phyloP scores from a whole-genome alignment of 331 rosid species.

The Arachis monticola region DNA sequence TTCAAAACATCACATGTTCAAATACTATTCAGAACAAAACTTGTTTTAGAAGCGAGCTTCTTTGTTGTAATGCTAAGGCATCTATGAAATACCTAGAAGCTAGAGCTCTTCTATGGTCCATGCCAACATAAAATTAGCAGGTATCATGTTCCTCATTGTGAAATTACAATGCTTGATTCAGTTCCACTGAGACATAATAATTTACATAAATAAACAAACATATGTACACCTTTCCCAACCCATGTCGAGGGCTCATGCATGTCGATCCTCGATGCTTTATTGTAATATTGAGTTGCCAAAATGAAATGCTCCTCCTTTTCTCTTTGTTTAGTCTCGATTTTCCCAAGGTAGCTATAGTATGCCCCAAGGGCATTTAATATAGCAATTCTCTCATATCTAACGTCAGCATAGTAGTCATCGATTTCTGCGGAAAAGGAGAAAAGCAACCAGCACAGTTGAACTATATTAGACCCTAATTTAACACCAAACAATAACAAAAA shows the following conservation, averaged over 20 bases:
- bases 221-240: conserved; percentile 89
- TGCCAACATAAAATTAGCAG: conserved; percentile 29
- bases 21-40: conserved; percentile 23
- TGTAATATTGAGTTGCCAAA: conserved; percentile 96
- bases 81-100: conserved; percentile 32
- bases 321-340: conserved; percentile 95
- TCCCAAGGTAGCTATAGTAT: conserved; percentile 96
- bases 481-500: conserved; percentile 20
- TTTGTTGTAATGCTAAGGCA: conserved; percentile 4
- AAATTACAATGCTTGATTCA: conserved; percentile 13
- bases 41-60: conserved; percentile 8
- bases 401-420: conserved; percentile 96
- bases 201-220: conserved; percentile 5
- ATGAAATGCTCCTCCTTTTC: conserved; percentile 98
- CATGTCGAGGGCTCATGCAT: conserved; percentile 99
- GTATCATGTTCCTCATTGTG: neutral
- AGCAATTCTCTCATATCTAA: conserved; percentile 96
- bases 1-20: conserved; percentile 18
- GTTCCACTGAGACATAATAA: conserved; percentile 26
- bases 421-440: conserved; percentile 70
- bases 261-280: conserved; percentile 94
- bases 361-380: conserved; percentile 97
- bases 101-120: conserved; percentile 30
- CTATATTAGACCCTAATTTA: conserved; percentile 7
- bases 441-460: conserved; percentile 25